Base-by-base conservation (phyloP, 2,329 filamentous ascomycete species). In the Truncatella angustata region DNA sequence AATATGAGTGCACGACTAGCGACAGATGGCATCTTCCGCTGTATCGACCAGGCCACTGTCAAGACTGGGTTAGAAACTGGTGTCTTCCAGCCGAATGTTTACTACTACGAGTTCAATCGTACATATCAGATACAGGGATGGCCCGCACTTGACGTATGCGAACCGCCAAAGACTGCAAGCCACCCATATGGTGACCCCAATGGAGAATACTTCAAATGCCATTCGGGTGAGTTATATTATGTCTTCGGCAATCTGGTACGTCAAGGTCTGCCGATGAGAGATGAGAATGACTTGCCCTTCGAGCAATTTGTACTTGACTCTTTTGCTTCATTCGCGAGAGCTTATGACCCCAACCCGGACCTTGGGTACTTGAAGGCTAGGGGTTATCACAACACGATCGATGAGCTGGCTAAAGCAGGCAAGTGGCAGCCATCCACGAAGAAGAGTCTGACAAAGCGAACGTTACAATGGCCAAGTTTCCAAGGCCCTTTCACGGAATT, bases 21-120 rank as follows among this genome's bases (percentile, higher is more conserved):
- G 3, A 85, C 81, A 2, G 81, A 85, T 63, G 78, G 73, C 48
- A 75, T 77, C 7, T 85, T 84, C 70, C 77, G 81, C 52, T 86
- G 82, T 62, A 68, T 80, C 47, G 79, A 83, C 61, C 75, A 84
- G 63, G 80, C 81, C 4, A 85, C 81, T 3, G 77, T 77, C 5
- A 78, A 77, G 59, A 71, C 78, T 0, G 80, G 75, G 3, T 66
- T 76, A 0, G 53, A 61, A 14, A 73, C 71, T 14, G 65, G 68
- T 3, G 73, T 75, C 0, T 78, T 84, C 59, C 63, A 71, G 24
- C 65, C 70, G 3, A 16, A 54, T 0, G 69, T 81, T 0, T 85
- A 79, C 62, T 84, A 77, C 62, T 86, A 85, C 65, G 78, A 84
- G 61, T 79, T 85, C 58, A 78, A 83, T 54, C 75, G 82, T 40